A percentile compares a stretch with the other conserved stretches of the same genome.
phyloP scores from a whole-genome alignment of 805 yeast genomes.

The Lachancea meyersii region DNA sequence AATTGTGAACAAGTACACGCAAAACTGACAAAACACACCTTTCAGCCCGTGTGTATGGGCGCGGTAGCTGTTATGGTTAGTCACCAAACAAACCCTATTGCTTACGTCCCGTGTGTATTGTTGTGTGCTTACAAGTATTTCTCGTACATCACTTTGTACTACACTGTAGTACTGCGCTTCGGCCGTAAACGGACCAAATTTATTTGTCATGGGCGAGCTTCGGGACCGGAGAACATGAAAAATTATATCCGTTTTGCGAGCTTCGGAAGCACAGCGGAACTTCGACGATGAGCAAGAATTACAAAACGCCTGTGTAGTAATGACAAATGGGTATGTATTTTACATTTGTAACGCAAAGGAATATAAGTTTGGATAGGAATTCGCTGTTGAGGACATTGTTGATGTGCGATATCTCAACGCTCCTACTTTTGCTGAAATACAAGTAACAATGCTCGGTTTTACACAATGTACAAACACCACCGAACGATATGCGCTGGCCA shows the following conservation, averaged over 20 bases:
- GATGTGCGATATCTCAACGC: not conserved
- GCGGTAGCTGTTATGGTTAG: no score
- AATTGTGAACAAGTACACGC: no score
- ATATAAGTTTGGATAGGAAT: not conserved
- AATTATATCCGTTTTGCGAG: not conserved
- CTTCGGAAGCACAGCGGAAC: conserved; percentile 5
- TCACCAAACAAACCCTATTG: no score
- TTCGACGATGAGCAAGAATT: conserved; percentile 1
- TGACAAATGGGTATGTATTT: not conserved
- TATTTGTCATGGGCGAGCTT: no score
- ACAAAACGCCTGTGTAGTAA: not conserved
- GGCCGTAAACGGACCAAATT: not conserved
- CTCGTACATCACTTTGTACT: no score
- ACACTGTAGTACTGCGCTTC: no score
- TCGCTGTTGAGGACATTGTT: no score
- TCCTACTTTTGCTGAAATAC: not conserved
- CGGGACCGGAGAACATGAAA: not conserved
- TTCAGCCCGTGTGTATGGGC: no score
- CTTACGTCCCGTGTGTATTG: no score
- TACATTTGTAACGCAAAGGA: not conserved
- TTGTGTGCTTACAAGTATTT: no score
- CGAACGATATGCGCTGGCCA: conserved; percentile 17
- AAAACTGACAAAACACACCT: no score
- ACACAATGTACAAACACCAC: conserved; percentile 2
- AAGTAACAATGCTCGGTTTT: not conserved